Percentiles rank a stretch among this genome's conserved stretches.
Conservation (phyloP, 805 yeast genomes). For the Candida nonsorbophila region DNA sequence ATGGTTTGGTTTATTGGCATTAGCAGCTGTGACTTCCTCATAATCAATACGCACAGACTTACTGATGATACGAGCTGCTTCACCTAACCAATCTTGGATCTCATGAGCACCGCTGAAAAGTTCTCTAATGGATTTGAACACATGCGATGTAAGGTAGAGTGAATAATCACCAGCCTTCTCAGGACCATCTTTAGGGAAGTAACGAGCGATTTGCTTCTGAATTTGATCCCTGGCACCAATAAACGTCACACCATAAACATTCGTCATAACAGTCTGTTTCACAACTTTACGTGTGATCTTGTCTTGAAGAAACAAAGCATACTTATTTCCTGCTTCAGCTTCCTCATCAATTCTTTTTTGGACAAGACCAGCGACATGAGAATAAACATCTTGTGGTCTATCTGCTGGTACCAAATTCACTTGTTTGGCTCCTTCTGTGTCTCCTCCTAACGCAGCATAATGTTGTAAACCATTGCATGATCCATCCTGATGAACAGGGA, state of each 20-base stretch:
- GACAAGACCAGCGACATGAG: conserved; percentile 64
- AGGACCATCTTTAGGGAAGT: conserved; percentile 43
- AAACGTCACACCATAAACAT: conserved; percentile 94
- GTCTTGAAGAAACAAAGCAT: conserved; percentile 52
- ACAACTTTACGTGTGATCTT: conserved; percentile 81
- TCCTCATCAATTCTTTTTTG: conserved; percentile 49
- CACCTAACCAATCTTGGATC: conserved; percentile 95
- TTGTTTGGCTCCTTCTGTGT: conserved; percentile 74
- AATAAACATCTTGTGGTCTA: conserved; percentile 73
- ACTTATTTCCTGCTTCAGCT: conserved; percentile 47
- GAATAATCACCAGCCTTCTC: conserved; percentile 26
- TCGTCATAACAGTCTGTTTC: conserved; percentile 97
- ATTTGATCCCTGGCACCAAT: conserved; percentile 92
- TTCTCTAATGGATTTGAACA: conserved; percentile 78
- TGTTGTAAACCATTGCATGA: conserved; percentile 85
- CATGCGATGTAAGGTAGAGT: conserved; percentile 68
- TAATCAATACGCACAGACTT: conserved; percentile 61
- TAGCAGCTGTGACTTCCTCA: conserved; percentile 33
- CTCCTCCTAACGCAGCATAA: conserved; percentile 86
- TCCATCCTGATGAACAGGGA: conserved; percentile 84
- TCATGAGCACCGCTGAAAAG: conserved; percentile 84
- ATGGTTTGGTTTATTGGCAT: conserved; percentile 50
- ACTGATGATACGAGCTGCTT: conserved; percentile 75
- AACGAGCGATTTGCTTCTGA: conserved; percentile 63
- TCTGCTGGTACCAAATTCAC: conserved; percentile 70